These are phyloP conservation scores for Tolypocladium cylindrosporum DNA, from an alignment of 2,329 filamentous ascomycete species.

Conservation along the genomic window DNA sequence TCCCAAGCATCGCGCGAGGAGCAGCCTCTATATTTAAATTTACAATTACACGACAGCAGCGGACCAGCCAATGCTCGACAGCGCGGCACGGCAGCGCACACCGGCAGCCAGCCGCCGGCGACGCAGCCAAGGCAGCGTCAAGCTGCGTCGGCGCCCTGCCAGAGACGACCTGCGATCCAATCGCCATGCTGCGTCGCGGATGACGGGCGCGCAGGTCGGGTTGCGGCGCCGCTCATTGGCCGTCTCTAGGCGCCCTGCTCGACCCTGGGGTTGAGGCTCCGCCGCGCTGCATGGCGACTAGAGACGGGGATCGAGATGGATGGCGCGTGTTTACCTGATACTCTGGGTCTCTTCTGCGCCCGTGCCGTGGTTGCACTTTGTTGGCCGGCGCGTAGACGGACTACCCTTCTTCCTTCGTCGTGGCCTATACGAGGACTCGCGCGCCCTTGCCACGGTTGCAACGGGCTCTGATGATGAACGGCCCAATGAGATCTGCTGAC, in stretches of 20 bases:
- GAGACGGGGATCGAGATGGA: not conserved
- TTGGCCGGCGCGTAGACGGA: not conserved
- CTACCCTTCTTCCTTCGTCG: too few relatives aligned
- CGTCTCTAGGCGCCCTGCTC: not conserved
- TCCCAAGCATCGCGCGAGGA: not conserved
- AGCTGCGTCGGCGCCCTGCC: not conserved
- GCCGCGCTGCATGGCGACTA: not conserved
- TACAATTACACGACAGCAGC: not conserved
- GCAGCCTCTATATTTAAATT: not conserved
- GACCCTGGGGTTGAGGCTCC: not conserved
- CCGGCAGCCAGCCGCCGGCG: not conserved
- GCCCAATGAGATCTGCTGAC: too few relatives aligned
- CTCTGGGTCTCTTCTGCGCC: not conserved
- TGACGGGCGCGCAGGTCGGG: not conserved
- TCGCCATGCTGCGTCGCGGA: not conserved
- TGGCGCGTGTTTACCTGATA: not conserved
- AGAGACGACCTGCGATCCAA: not conserved
- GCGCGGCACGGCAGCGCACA: not conserved
- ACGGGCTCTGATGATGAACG: too few relatives aligned
- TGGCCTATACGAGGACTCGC: too few relatives aligned
- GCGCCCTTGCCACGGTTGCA: too few relatives aligned
- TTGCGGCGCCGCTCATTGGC: not conserved
- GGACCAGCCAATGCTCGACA: not conserved
- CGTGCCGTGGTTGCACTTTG: not conserved
- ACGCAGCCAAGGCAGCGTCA: not conserved